Evolutionary conservation across 2,329 filamentous ascomycete species (phyloP), one percentile per base, ranked within the genome.

Genomic region (Coniochaeta prunicola): DNA sequence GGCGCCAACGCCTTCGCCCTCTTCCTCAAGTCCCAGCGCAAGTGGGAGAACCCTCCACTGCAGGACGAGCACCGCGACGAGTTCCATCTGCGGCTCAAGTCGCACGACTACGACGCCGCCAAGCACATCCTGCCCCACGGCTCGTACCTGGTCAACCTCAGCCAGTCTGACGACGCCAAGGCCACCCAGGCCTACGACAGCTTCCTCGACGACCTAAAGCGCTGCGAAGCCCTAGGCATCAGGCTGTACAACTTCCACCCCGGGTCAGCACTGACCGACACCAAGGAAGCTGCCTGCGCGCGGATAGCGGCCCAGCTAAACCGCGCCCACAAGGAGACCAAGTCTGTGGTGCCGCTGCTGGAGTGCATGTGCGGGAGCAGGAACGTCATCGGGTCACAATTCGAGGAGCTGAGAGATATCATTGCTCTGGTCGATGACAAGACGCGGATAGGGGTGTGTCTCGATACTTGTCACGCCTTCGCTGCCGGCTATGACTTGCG

Each of bases 191-290:
- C 92, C 1, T 97, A 96, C 70, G 81, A 78, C 40, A 84, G 86
- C 59, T 99, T 99, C 72, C 69, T 96, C 17, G 92, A 99, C 66
- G 94, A 99, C 71, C 79, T 99, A 1, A 77, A 84, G 56, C 86
- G 94, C 10, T 97, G 94, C 72, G 90, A 96, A 68, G 80, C 82
- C 53, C 83, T 99, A 0, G 91, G 92, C 1, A 96, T 99, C 67
- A 80, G 77, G 62, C 81, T 97, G n/a, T 99, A 97, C 78, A 99
- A 99, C 74, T 97, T 99, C 76, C 94, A 99, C 70, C 94, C 94
- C 0, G 94, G 94, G 21, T 92, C 88, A n/a, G n/a, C 59, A 88
- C 88, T 1, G 89, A 88, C 59, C 53, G 82, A 82, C 34, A 79
- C 82, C 3, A 84, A 88, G 36, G 76, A 80, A 0, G 86, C 85